Base-by-base conservation (phyloP, 108 stramenopile species). In the Epithemia pelagica region DNA sequence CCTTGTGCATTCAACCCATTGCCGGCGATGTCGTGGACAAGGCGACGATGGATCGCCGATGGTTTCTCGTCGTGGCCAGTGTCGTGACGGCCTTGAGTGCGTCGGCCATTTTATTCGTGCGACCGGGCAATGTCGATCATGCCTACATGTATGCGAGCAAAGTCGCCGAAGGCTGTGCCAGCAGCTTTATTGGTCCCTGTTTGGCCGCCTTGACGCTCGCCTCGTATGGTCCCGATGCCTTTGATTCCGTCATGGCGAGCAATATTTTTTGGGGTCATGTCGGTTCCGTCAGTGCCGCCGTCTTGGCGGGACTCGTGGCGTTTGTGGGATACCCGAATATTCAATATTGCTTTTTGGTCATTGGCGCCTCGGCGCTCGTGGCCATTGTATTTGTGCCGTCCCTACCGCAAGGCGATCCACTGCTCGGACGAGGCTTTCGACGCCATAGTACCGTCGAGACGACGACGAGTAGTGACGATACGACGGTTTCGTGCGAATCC, bases 251-350 rank as follows among this genome's bases (percentile, higher is more conserved):
- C 21, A 88, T 88, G 87, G 87, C 87, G 32, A 70, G 62, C 24
- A 87, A 87, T 61, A 73, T 84, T 24, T 58, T 84, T 30, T 87
- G 83, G 81, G 85, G 82, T 10, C 86, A 87, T 60, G 65, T 87
- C 26, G 86, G 86, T 22, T 64, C 69, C 32, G 74, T 83, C 25
- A 70, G 58, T 1, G 77, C 79, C 15, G 87, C 87, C 24, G 65
- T 88, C 0, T 62, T 83, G 53, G 87, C 87, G 1, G 87, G 87
- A 0, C 32, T 71, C 32, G 71, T 67, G 24, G 77, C 77, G 8
- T 84, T 69, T 59, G 29, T 83, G 21, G 26, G 77, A 8, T 88
- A 88, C 70, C 82, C 82, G 1, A 51, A 82, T 55, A 80, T 88
- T 55, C 78, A 85, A 66, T 85, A 79, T 62, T 85, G 83, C 74